phyloP scores from a whole-genome alignment of 768 basidiomycete genomes.

The Mycena polygramma region DNA sequence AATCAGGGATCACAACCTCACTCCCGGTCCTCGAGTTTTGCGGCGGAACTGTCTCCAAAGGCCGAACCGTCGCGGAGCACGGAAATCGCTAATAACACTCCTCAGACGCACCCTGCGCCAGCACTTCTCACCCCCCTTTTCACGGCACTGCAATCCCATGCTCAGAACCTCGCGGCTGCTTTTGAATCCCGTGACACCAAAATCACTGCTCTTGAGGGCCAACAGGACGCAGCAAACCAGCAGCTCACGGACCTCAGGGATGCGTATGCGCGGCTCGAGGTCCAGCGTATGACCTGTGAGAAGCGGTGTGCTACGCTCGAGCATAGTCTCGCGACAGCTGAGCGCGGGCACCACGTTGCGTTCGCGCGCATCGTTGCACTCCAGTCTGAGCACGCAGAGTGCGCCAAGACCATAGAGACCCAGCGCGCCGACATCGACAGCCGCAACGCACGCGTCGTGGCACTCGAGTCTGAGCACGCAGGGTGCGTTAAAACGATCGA shows the following conservation, averaged over 20 bases:
- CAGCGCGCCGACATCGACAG: background rate
- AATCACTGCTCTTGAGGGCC: background rate
- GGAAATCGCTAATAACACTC: no score
- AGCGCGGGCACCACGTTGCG: background rate
- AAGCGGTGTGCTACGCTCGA: background rate
- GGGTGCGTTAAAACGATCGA: no score
- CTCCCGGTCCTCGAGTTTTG: background rate
- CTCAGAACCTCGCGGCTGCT: background rate
- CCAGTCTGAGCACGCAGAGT: background rate
- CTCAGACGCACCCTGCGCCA: no score
- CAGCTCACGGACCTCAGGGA: background rate
- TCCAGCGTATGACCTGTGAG: background rate
- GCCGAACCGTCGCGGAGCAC: no score
- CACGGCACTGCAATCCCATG: no score
- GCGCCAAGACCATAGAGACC: background rate
- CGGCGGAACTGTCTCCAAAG: background rate
- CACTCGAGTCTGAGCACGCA: no score
- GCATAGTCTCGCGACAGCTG: background rate
- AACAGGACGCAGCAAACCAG: background rate
- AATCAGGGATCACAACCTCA: background rate
- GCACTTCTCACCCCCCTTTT: constrained; percentile 5
- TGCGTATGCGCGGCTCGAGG: background rate
- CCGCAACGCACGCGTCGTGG: no score
- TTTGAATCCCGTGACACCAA: background rate
- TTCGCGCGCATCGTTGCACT: background rate